These are phyloP conservation scores for Coemansia sp. DNA, from an alignment of 192 early-diverging fungal genomes.

Conservation along the genomic window DNA sequence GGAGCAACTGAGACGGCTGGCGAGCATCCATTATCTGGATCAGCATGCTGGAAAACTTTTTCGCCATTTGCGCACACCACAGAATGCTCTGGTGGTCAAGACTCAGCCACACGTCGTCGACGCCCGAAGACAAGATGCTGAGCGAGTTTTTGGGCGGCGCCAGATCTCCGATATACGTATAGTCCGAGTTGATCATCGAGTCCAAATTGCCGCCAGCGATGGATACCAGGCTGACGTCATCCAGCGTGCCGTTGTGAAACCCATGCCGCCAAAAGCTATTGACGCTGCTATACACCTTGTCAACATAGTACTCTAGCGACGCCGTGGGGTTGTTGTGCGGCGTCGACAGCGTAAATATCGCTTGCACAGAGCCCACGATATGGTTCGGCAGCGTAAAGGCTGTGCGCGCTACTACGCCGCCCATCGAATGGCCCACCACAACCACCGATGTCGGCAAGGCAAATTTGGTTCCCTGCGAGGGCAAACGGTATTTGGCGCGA, in stretches of 20 bases:
- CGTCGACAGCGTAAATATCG: conserved; percentile 87
- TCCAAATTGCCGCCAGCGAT: conserved; percentile 92
- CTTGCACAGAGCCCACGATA: conserved; percentile 69
- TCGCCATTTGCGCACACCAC: conserved; percentile 91
- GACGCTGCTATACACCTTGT: conserved; percentile 67
- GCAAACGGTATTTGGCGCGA: conserved; percentile 25
- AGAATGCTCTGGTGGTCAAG: conserved; percentile 86
- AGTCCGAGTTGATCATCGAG: conserved; percentile 80
- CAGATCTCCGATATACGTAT: conserved; percentile 68
- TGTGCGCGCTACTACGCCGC: conserved; percentile 89
- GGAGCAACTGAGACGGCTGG: conserved; percentile 60
- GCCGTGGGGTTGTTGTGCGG: conserved; percentile 86
- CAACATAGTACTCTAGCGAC: conserved; percentile 64
- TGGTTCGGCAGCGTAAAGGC: conserved; percentile 76
- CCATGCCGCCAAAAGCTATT: conserved; percentile 71
- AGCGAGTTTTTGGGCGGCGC: conserved; percentile 73
- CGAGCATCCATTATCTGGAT: conserved; percentile 66
- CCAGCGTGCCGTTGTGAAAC: conserved; percentile 48
- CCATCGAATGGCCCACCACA: conserved; percentile 95
- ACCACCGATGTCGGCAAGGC: conserved; percentile 72
- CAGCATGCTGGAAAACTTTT: conserved; percentile 64
- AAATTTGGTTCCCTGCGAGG: conserved; percentile 32
- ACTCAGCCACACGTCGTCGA: conserved; percentile 88
- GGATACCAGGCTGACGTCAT: conserved; percentile 76
- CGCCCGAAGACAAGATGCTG: conserved; percentile 74